Base-by-base conservation (phyloP, 176 grass and related monocot genomes). In the Musa itinerans region DNA sequence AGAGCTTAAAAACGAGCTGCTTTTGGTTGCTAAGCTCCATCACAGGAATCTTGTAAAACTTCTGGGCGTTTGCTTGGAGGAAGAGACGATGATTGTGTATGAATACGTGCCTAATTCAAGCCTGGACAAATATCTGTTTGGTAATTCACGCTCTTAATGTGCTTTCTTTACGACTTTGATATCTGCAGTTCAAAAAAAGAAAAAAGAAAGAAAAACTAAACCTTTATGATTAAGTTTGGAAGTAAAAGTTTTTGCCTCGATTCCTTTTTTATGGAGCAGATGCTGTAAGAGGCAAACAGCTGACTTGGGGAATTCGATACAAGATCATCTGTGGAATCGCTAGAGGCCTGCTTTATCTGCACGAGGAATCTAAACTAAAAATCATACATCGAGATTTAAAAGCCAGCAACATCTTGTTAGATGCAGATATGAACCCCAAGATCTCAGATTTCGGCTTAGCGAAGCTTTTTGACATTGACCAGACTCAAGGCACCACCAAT, bases 21-120 rank as follows among this genome's bases (percentile, higher is more conserved):
- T 74, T 54, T 55, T 80, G 55, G 15, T 85, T 17, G 71, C 65
- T 5, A 85, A 76, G 65, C 54, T 85, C 34, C 72, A 80, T 19
- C 83, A 85, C 23, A 75, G 53, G 24, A 85, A 85, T 48, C 83
- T 85, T 11, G 78, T 85, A 1, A 85, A 72, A 78, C 73, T 85
- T 12, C 9, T 79, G 0, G 82, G 82, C 29, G 24, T 72, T 27
- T 83, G 82, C 76, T 50, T 83, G 50, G 75, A 83, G 3, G 53
- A 73, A 68, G 81, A 63, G 55, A 72, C n/a, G 12, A 76, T 80
- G n/a, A 73, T 85, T 2, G 72, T 78, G 50, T 94, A 94, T 63
- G 91, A 94, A 83, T 88, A 84, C 75, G 76, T 92, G 74, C 82
- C 85, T n/a, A 97, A 97, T 55, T 86, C 79, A 92, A 97, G 93